These are phyloP conservation scores for Nothophoma quercina DNA, from an alignment of 2,329 filamentous ascomycete genomes.

Conservation along the genomic window DNA sequence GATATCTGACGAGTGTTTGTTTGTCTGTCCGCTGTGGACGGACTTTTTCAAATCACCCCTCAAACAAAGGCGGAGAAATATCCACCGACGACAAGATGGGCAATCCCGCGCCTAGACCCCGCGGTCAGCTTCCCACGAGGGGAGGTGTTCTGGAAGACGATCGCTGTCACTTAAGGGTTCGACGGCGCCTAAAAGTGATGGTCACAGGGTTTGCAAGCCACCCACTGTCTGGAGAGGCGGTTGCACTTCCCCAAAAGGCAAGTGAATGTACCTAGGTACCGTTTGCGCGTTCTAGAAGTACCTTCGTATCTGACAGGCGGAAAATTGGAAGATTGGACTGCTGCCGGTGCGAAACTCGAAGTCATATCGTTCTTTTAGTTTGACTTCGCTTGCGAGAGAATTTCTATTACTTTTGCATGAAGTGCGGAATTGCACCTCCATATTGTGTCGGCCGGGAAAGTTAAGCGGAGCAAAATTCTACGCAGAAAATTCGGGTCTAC, in stretches of 20 bases:
- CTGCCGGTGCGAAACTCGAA: background rate
- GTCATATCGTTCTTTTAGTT: background rate
- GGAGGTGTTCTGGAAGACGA: slow-evolving; percentile 15
- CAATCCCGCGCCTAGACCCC: slow-evolving; percentile 19
- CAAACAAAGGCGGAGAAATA: slow-evolving; percentile 16
- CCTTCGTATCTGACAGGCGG: background rate
- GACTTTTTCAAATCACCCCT: slow-evolving; percentile 9
- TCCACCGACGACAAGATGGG: slow-evolving; percentile 5
- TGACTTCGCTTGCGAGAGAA: background rate
- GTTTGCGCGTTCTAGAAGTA: slow-evolving; percentile 14
- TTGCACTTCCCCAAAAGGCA: slow-evolving; percentile 8
- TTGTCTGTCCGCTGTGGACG: background rate
- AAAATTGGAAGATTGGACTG: background rate
- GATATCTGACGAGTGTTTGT: background rate
- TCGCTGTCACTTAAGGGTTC: slow-evolving; percentile 7
- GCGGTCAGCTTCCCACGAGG: slow-evolving; percentile 15
- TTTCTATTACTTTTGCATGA: background rate
- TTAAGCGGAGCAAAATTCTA: slow-evolving; percentile 12
- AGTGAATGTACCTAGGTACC: slow-evolving; percentile 1
- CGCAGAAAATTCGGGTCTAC: slow-evolving; percentile 10
- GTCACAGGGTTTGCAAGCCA: slow-evolving; percentile 17
- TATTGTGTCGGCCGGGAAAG: slow-evolving; percentile 16
- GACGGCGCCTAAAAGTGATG: slow-evolving; percentile 14
- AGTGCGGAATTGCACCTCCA: slow-evolving; percentile 13
- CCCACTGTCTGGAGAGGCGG: slow-evolving; percentile 11